Base-by-base conservation (phyloP, 768 basidiomycete genomes). In the Macrolepiota fuliginosa region DNA sequence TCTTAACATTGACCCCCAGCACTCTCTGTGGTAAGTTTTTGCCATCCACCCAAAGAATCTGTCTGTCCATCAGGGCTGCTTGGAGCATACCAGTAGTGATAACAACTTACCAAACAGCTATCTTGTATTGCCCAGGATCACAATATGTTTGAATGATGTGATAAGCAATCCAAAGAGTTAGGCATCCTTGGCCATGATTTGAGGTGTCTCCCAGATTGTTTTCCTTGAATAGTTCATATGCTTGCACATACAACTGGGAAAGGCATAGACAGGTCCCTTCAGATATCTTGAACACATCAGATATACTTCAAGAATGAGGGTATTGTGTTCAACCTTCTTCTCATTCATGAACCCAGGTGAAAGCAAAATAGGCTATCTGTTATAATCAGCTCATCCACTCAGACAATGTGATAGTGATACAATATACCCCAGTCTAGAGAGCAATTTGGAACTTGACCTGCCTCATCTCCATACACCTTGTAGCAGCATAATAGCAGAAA, bases 41-140 rank as follows among this genome's bases (percentile, higher is more conserved):
- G 91, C 89, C 62, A 98, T 96, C 13, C 95, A 87, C 69, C 96
- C 96, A 71, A 94, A 94, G 75, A 96, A 98, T 51, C 92, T 96
- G 64, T 15, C 40, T 25, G n/a, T 3, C 39, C 55, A n/a, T 54
- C 46, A 59, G 29, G 35, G 52, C 45, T 46, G 19, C 3, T 42
- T 3, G 13, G 47, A 24, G 25, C 22, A 39, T 22, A 19, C 46
- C 1, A 46, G 37, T 6, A 27, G 17, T n/a, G 7, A 32, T 7
- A 1, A 22, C n/a, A 10, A 73, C 81, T 49, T 61, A 94, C 92
- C 90, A 84, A 69, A 96, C 84, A 11, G 94, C 94, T 82, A 94
- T 84, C 57, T 95, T 93, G 67, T 88, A 90, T 69, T 95, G 92
- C 0, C 85, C 86, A 2, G 89, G 85, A 13, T 87, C 81, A 63